A percentile compares a stretch with the other conserved stretches of the same genome.
phyloP scores from a whole-genome alignment of 2,329 filamentous ascomycete species.

The Lachnellula occidentalis region DNA sequence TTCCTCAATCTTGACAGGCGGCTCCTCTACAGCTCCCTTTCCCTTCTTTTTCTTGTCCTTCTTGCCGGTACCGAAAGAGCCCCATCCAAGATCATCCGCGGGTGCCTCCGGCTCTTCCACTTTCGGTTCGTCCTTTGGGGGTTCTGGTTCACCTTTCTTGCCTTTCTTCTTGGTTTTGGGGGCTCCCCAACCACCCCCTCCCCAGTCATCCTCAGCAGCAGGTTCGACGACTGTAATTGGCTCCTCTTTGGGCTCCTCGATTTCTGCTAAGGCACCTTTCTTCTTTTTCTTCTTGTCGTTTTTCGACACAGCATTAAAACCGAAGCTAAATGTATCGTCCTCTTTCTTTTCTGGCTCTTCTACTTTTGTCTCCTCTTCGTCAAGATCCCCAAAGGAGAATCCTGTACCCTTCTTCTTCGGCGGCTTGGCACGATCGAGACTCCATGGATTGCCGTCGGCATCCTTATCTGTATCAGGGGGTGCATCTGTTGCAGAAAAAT shows the following conservation, averaged over 20 bases:
- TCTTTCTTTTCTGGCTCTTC: slow-evolving; percentile 30
- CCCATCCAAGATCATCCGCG: slow-evolving; percentile 13
- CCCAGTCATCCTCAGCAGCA: slow-evolving; percentile 41
- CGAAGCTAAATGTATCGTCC: slow-evolving; percentile 35
- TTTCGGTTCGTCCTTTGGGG: slow-evolving; percentile 22
- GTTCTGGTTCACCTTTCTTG: slow-evolving; percentile 29
- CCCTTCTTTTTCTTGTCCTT: slow-evolving; percentile 43
- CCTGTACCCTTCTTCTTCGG: slow-evolving; percentile 47
- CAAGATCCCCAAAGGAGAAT: slow-evolving; percentile 45
- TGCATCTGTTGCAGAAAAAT: slow-evolving; percentile 20
- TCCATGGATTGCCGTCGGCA: slow-evolving; percentile 46
- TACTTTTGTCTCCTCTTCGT: slow-evolving; percentile 34
- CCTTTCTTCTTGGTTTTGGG: slow-evolving; percentile 46
- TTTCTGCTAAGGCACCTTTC: slow-evolving; percentile 25
- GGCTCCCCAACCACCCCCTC: slow-evolving; percentile 42
- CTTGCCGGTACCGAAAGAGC: slow-evolving; percentile 12
- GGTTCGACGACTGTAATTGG: slow-evolving; percentile 20
- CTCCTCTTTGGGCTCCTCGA: slow-evolving; percentile 24
- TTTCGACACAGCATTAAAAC: slow-evolving; percentile 30
- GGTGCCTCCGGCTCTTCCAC: slow-evolving; percentile 22
- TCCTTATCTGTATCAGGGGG: slow-evolving; percentile 37
- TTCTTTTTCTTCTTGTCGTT: slow-evolving; percentile 43
- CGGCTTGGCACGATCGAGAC: slow-evolving; percentile 40
- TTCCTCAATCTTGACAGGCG: background rate
- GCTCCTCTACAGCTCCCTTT: slow-evolving; percentile 27